Conservation (phyloP, 306 rosid genomes). For the Malus sylvestris region DNA sequence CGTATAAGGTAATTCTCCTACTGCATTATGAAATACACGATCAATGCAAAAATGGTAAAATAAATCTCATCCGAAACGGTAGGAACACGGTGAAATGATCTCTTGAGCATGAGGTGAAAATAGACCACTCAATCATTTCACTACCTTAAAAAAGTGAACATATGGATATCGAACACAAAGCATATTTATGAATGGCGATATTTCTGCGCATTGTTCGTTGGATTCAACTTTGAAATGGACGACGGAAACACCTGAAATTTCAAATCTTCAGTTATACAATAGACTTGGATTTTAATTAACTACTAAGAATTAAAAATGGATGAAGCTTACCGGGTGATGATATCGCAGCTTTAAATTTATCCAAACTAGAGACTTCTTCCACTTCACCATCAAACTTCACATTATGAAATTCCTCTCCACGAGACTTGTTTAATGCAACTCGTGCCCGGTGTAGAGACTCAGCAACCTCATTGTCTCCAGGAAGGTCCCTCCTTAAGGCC, state of each 20-base stretch:
- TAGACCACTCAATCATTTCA: neutral
- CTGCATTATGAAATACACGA: neutral
- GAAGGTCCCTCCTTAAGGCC: conserved; percentile 60
- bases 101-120: neutral
- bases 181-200: conserved; percentile 75
- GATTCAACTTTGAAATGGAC: conserved; percentile 69
- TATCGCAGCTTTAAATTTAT: conserved; percentile 56
- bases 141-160: conserved; percentile 66
- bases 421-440: conserved; percentile 49
- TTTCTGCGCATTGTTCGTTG: conserved; percentile 58
- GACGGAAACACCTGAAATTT: conserved; percentile 62
- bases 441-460: conserved; percentile 65
- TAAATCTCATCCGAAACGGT: neutral
- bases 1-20: neutral
- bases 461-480: conserved; percentile 66
- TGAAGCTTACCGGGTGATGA: conserved; percentile 56
- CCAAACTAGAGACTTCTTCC: conserved; percentile 59
- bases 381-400: conserved; percentile 65
- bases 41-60: neutral
- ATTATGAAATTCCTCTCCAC: conserved; percentile 25
- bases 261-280: conserved; percentile 13
- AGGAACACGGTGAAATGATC: neutral
- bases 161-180: conserved; percentile 76
- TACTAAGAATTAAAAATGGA: neutral
- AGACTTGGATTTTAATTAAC: conserved; percentile 9